Conservation (phyloP, 306 rosid genomes). For the Gastrolobium bilobum region DNA sequence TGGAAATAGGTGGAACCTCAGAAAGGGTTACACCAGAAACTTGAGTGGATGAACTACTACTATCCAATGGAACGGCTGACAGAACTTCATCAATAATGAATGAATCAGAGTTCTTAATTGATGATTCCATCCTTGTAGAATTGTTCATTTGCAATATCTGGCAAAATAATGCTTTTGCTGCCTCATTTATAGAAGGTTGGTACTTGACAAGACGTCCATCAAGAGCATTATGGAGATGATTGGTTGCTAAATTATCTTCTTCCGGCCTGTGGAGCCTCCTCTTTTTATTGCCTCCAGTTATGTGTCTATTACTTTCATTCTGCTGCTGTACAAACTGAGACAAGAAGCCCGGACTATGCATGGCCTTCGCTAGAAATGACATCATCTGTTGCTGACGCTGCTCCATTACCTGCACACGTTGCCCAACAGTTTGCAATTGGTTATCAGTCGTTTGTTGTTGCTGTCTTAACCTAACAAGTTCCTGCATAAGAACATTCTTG, state of each 20-base stretch:
- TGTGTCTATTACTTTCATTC: constrained; percentile 61
- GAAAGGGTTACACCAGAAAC: constrained; percentile 63
- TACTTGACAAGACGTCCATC: constrained; percentile 67
- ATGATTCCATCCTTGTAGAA: constrained; percentile 59
- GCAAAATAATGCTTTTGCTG: constrained; percentile 65
- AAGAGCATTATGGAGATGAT: constrained; percentile 44
- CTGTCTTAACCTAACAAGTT: constrained; percentile 73
- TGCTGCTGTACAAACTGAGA: constrained; percentile 71
- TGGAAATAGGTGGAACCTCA: constrained; percentile 61
- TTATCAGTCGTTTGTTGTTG: constrained; percentile 69
- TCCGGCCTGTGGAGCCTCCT: constrained; percentile 67
- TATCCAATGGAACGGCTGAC: constrained; percentile 48
- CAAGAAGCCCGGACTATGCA: constrained; percentile 65
- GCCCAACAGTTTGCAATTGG: constrained; percentile 68
- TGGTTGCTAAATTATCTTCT: constrained; percentile 51
- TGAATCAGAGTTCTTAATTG: constrained; percentile 55
- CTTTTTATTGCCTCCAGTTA: constrained; percentile 57
- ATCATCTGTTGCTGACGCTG: constrained; percentile 48
- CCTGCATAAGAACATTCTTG: constrained; percentile 79
- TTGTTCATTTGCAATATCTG: constrained; percentile 64
- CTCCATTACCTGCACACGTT: constrained; percentile 72
- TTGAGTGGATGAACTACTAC: constrained; percentile 49
- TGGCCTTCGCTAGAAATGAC: constrained; percentile 75
- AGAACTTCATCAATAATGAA: constrained; percentile 59
- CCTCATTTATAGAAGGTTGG: constrained; percentile 69